Evolutionary conservation across 2,329 filamentous ascomycete genomes (phyloP).

Genomic region (Teratosphaeria epicoccoides): DNA sequence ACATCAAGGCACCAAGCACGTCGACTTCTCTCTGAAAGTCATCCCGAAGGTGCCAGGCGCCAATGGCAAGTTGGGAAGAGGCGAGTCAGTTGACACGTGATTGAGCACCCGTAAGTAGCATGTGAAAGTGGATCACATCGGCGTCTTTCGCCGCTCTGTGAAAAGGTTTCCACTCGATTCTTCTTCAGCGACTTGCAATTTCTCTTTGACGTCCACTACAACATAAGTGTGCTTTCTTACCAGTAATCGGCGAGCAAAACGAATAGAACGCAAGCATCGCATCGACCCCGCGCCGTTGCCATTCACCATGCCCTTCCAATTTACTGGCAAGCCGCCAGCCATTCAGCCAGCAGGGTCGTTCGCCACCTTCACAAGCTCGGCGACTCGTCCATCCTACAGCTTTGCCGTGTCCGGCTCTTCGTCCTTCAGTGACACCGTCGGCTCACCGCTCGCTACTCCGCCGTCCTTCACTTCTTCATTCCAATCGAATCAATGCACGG

Average conservation of each 20-base stretch:
- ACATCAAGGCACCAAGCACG: conserved; percentile 85
- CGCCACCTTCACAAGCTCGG: not conserved
- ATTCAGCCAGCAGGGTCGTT: not conserved
- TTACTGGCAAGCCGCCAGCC: conserved; percentile 8
- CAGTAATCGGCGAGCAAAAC: not conserved
- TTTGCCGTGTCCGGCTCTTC: not conserved
- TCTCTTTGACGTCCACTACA: not conserved
- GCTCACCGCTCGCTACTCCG: not conserved
- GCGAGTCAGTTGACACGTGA: conserved; percentile 14
- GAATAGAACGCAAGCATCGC: not conserved
- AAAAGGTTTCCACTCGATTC: not conserved
- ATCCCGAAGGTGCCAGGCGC: conserved; percentile 30
- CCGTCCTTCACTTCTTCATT: not conserved
- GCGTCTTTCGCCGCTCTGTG: not conserved
- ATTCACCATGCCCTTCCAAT: conserved; percentile 11
- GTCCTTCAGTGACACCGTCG: conserved; percentile 1
- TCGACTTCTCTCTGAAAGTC: conserved; percentile 96
- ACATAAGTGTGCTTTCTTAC: not conserved
- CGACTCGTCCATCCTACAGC: not conserved
- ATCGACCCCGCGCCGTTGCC: not conserved
- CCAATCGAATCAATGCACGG: not conserved
- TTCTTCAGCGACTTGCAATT: not conserved
- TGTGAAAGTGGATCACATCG: not conserved
- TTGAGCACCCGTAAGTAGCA: not conserved
- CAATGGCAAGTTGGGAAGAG: conserved; percentile 14